phyloP scores from a whole-genome alignment of 352 stramenopile species.

The Globisporangium cylindrosporum region DNA sequence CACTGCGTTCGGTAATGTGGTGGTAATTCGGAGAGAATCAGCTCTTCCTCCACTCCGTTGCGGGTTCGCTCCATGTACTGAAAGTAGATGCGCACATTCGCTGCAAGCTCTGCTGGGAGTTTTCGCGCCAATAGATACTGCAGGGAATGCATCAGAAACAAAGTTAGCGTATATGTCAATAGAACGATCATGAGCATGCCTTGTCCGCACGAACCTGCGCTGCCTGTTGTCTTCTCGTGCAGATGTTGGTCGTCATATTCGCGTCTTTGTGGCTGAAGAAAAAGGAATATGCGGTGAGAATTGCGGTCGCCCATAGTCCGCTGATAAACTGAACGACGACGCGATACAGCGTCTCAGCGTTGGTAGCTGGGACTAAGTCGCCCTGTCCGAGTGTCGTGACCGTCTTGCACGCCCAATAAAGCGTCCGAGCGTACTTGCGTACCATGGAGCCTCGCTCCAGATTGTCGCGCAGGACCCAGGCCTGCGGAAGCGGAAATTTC shows the following conservation, averaged over 20 bases:
- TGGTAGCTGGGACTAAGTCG: slow-evolving; percentile 56
- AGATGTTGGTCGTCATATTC: slow-evolving; percentile 57
- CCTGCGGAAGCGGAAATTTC: slow-evolving; percentile 25
- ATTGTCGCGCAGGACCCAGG: slow-evolving; percentile 62
- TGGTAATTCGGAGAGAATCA: slow-evolving; percentile 42
- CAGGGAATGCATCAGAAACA: not conserved
- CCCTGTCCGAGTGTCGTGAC: slow-evolving; percentile 69
- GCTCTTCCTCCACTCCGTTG: slow-evolving; percentile 48
- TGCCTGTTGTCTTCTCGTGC: slow-evolving; percentile 57
- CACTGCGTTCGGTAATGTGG: slow-evolving; percentile 51
- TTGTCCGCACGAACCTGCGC: slow-evolving; percentile 24
- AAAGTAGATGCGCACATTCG: slow-evolving; percentile 51
- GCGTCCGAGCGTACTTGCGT: slow-evolving; percentile 50
- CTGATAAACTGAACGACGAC: slow-evolving; percentile 59
- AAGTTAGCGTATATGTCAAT: not conserved
- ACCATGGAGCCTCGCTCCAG: slow-evolving; percentile 41
- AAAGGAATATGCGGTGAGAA: slow-evolving; percentile 69
- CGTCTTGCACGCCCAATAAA: slow-evolving; percentile 75
- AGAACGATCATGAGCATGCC: not conserved
- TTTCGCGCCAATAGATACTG: slow-evolving; percentile 48
- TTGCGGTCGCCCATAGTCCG: slow-evolving; percentile 64
- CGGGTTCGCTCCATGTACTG: slow-evolving; percentile 75
- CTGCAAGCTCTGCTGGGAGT: slow-evolving; percentile 26
- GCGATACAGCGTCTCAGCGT: slow-evolving; percentile 54
- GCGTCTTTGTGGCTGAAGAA: slow-evolving; percentile 69